These are phyloP conservation scores for Dimargaris verticillata DNA, from an alignment of 192 early-diverging fungal species.

Conservation along the genomic window DNA sequence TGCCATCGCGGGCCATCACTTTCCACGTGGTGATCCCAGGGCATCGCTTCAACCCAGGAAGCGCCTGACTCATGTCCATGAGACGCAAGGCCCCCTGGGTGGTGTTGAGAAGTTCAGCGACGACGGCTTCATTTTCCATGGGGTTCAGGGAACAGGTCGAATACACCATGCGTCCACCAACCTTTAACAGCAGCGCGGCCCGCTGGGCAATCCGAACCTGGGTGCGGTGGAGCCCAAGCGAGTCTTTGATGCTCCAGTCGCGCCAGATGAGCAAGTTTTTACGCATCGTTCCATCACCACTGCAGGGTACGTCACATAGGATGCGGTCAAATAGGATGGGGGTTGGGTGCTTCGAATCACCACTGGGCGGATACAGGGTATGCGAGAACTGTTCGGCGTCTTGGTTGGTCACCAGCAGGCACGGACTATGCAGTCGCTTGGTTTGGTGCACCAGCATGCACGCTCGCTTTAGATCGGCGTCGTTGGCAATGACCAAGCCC, in stretches of 20 bases:
- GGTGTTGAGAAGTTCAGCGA: slow-evolving; percentile 58
- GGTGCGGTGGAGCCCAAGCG: slow-evolving; percentile 63
- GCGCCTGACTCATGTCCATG: slow-evolving; percentile 68
- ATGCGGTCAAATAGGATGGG: slow-evolving; percentile 88
- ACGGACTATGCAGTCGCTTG: slow-evolving; percentile 84
- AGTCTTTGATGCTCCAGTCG: slow-evolving; percentile 60
- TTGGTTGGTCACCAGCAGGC: slow-evolving; percentile 90
- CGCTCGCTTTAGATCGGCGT: slow-evolving; percentile 76
- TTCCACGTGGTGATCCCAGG: slow-evolving; percentile 82
- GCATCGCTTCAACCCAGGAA: slow-evolving; percentile 62
- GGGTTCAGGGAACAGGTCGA: slow-evolving; percentile 98
- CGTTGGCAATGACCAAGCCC: slow-evolving; percentile 93
- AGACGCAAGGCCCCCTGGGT: slow-evolving; percentile 57
- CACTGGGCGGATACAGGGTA: slow-evolving; percentile 24
- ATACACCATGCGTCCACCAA: slow-evolving; percentile 87
- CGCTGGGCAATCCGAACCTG: slow-evolving; percentile 82
- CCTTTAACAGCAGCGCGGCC: slow-evolving; percentile 71
- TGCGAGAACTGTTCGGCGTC: slow-evolving; percentile 78
- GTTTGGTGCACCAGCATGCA: slow-evolving; percentile 93
- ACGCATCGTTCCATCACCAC: slow-evolving; percentile 92
- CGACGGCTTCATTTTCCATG: slow-evolving; percentile 92
- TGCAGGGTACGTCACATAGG: slow-evolving; percentile 93
- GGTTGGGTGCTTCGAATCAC: slow-evolving; percentile 9
- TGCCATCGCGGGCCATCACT: slow-evolving; percentile 57
- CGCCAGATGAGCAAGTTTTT: slow-evolving; percentile 91